Evolutionary conservation across 352 stramenopile species (phyloP).

Genomic region (Chrysophaeum taylorii): DNA sequence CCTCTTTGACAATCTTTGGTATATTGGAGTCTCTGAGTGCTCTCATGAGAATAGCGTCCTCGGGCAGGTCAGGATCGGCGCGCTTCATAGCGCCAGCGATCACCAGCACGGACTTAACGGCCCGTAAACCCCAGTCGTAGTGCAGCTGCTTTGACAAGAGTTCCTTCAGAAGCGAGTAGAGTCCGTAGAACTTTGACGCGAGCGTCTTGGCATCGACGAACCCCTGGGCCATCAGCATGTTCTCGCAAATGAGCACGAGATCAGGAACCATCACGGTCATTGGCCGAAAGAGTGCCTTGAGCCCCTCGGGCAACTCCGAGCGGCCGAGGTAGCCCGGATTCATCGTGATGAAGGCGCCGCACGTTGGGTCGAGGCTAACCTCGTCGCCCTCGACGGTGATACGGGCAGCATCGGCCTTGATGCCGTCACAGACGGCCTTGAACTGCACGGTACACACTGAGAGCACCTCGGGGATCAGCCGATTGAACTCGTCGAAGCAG

Average conservation of each 20-base stretch:
- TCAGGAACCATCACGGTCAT: conserved; percentile 94
- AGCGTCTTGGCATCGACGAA: conserved; percentile 86
- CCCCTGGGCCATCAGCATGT: conserved; percentile 91
- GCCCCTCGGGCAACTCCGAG: conserved; percentile 79
- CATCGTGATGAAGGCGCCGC: conserved; percentile 92
- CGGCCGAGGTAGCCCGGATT: conserved; percentile 88
- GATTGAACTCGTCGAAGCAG: conserved; percentile 93
- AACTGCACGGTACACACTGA: conserved; percentile 83
- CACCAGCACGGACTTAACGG: conserved; percentile 84
- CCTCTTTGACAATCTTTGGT: conserved; percentile 85
- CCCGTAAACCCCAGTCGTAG: conserved; percentile 90
- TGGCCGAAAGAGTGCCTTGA: conserved; percentile 85
- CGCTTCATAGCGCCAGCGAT: conserved; percentile 85
- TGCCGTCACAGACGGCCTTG: conserved; percentile 85
- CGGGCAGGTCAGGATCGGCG: conserved; percentile 74
- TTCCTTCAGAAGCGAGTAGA: conserved; percentile 82
- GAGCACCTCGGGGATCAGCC: conserved; percentile 78
- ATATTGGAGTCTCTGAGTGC: conserved; percentile 92
- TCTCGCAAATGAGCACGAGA: conserved; percentile 88
- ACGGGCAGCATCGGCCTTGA: conserved; percentile 76
- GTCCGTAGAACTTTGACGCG: conserved; percentile 85
- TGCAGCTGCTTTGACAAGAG: conserved; percentile 85
- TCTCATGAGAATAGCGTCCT: conserved; percentile 84
- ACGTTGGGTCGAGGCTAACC: conserved; percentile 72
- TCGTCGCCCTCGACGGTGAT: conserved; percentile 88